phyloP scores from a whole-genome alignment of 2,329 filamentous ascomycete genomes.

The Pleomassaria siparia region DNA sequence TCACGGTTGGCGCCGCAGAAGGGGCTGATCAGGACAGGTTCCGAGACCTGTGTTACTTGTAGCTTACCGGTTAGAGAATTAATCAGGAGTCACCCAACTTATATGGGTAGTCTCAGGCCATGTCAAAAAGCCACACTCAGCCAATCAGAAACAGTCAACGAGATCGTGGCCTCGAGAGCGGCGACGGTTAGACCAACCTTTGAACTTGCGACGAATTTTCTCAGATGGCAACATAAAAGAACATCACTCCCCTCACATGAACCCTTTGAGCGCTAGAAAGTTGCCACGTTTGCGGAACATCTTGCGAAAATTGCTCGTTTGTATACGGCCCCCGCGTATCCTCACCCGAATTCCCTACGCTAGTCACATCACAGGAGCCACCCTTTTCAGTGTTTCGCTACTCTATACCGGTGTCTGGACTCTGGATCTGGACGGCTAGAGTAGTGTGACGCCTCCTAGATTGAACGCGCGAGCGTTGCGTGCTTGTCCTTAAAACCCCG shows the following conservation, averaged over 20 bases:
- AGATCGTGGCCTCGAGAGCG: neutral
- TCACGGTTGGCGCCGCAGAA: neutral
- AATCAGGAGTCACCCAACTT: neutral
- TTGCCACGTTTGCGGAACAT: neutral
- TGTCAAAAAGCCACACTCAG: neutral
- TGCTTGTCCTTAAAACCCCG: neutral
- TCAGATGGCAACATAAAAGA: neutral
- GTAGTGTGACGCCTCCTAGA: neutral
- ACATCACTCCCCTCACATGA: neutral
- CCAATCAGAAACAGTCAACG: neutral
- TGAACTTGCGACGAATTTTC: neutral
- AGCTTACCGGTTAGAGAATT: neutral
- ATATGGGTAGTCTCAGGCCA: neutral
- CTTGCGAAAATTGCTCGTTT: slow-evolving; percentile 1
- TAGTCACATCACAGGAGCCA: neutral
- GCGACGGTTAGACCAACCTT: neutral
- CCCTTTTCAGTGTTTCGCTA: neutral
- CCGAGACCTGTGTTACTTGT: neutral
- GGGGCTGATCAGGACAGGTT: neutral
- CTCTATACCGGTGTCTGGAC: neutral
- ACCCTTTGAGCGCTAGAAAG: neutral
- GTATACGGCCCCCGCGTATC: neutral
- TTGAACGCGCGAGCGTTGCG: neutral
- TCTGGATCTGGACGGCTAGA: neutral
- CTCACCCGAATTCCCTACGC: neutral